Evolutionary conservation across 2,329 filamentous ascomycete species (phyloP).

Genomic region (Alternaria sp.): DNA sequence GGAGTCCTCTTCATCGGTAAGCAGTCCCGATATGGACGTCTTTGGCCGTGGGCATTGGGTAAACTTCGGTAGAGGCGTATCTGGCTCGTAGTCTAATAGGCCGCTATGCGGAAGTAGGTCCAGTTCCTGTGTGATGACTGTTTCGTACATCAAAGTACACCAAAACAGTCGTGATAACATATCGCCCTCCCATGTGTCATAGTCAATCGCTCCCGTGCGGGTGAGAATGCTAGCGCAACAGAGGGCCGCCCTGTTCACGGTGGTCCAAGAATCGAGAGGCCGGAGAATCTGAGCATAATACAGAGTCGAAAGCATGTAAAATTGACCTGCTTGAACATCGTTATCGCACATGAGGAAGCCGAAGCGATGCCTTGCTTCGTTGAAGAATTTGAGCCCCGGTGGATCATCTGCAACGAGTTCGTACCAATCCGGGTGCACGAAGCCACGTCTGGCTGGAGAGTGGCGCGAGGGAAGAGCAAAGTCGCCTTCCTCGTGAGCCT

Average conservation of each 20-base stretch:
- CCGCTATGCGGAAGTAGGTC: constrained; percentile 58
- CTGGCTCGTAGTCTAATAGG: constrained; percentile 59
- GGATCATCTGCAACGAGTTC: constrained; percentile 47
- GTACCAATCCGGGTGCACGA: constrained; percentile 45
- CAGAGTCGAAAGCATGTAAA: constrained; percentile 59
- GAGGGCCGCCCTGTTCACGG: constrained; percentile 59
- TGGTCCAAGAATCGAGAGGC: constrained; percentile 62
- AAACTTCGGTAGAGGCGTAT: constrained; percentile 62
- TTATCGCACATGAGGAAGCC: constrained; percentile 59
- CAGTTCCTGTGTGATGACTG: constrained; percentile 62
- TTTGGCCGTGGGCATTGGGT: constrained; percentile 52
- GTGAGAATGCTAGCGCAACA: constrained; percentile 58
- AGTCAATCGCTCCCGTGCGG: constrained; percentile 52
- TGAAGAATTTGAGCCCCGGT: constrained; percentile 60
- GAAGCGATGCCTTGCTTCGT: constrained; percentile 60
- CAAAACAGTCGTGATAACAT: constrained; percentile 64
- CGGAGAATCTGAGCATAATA: constrained; percentile 61
- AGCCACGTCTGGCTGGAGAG: constrained; percentile 17
- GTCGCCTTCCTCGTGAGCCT: constrained; percentile 57
- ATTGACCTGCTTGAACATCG: constrained; percentile 60
- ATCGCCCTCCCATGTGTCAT: constrained; percentile 61
- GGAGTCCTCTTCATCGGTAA: constrained; percentile 57
- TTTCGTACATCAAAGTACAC: constrained; percentile 64
- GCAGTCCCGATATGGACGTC: constrained; percentile 40
- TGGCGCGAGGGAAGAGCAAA: constrained; percentile 52